Base-by-base conservation (phyloP, 2,329 filamentous ascomycete genomes). In the Pseudogymnoascus verrucosus region DNA sequence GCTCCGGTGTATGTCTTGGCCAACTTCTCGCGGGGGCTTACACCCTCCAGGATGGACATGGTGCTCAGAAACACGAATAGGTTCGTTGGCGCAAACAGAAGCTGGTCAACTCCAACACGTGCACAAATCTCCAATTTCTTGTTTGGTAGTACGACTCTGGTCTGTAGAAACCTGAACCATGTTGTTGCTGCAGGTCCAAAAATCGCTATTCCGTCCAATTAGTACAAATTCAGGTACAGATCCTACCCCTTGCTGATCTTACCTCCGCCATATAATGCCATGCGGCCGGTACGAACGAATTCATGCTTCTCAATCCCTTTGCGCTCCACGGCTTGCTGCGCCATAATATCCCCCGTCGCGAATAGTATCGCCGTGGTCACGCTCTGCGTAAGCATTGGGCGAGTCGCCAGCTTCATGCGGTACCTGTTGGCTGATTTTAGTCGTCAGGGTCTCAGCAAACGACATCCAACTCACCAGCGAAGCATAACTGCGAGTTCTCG, bases 331-430 rank as follows among this genome's bases (percentile, higher is more conserved):
- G 86, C 81, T 78, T 98, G 93, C 78, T 99, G 95, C 39, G 95
- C 91, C 69, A 96, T 87, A 65, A 89, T 82, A 78, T 99, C 95
- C 71, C 95, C 95, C 12, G 92, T 90, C 64, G 89, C 93, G 75
- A 98, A 99, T 67, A 99, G 87, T 65, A 98, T 84, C 60, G 91
- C 89, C 40, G 93, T 97, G 64, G 92, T 96, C 71, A 96, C 79
- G 74, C 89, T 90, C 80, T 96, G 91, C 10, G 93, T 98, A 72
- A 97, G 85, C 70, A 98, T 80, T 65, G 93, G 93, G 73, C 90
- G 85, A 71, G 86, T 84, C 70, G 89, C 88, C 74, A 97, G 82
- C 76, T 86, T 89, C 73, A 85, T 82, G 78, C 96, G 91, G 80
- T 98, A 98, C 92, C 93, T 90, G 70, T 57, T 19, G 28, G 28